phyloP scores from a whole-genome alignment of 192 early-diverging fungal species.

The Neocallimastix lanati region DNA sequence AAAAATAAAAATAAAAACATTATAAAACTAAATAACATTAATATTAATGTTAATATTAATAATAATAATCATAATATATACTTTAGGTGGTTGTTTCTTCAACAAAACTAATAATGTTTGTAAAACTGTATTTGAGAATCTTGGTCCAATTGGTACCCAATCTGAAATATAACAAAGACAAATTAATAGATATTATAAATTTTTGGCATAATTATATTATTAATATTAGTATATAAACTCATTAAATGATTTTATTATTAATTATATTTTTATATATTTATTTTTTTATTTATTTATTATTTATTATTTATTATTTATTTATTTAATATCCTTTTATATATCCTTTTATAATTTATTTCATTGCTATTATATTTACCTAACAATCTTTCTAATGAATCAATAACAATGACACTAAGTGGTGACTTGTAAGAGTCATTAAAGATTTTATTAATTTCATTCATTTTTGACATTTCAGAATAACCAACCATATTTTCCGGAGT shows the following conservation, averaged over 20 bases:
- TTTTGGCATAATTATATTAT: no score
- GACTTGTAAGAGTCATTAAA: constrained; percentile 97
- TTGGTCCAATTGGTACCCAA: constrained; percentile 84
- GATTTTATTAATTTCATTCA: constrained; percentile 75
- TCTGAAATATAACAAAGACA: constrained; percentile 31
- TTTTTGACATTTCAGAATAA: constrained; percentile 62
- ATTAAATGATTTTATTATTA: no score
- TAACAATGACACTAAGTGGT: constrained; percentile 76
- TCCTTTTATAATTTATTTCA: no score
- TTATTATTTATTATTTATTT: no score
- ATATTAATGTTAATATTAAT: neutral
- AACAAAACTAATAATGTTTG: constrained; percentile 85
- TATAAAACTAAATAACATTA: no score
- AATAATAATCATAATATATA: constrained; percentile 2
- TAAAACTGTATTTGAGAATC: constrained; percentile 81
- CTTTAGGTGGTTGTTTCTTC: constrained; percentile 76
- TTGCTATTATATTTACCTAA: constrained; percentile 34
- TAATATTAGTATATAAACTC: neutral
- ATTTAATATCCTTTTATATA: no score
- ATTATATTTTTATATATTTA: no score
- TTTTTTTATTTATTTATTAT: no score
- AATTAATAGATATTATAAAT: no score
- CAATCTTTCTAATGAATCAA: constrained; percentile 85
- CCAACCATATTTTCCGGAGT: constrained; percentile 94
- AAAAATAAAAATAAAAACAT: no score